Conservation (phyloP, 2,329 filamentous ascomycete genomes). For the Zymoseptoria ardabiliae region DNA sequence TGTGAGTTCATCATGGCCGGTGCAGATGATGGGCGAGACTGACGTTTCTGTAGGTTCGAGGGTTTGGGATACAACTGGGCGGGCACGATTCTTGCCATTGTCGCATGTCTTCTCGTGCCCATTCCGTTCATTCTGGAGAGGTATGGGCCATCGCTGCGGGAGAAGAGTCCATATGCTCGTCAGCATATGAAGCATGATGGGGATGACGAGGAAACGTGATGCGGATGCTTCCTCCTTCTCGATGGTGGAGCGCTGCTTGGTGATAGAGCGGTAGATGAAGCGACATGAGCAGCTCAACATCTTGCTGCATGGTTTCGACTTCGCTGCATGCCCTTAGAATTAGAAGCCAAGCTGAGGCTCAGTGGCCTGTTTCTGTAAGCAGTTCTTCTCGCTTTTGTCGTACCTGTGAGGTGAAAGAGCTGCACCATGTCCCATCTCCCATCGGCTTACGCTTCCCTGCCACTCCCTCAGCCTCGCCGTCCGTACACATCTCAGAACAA, state of each 20-base stretch:
- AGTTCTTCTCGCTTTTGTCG: too few relatives aligned
- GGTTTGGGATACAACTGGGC: slow-evolving; percentile 34
- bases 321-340: too few relatives aligned
- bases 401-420: not conserved
- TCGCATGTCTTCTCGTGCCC: slow-evolving; percentile 26
- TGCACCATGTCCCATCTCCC: not conserved
- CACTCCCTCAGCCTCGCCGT: not conserved
- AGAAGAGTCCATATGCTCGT: slow-evolving; percentile 34
- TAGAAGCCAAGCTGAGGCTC: too few relatives aligned
- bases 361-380: not conserved
- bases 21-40: not conserved
- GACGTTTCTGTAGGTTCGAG: slow-evolving; percentile 19
- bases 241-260: too few relatives aligned
- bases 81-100: slow-evolving; percentile 31
- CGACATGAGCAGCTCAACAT: too few relatives aligned
- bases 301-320: too few relatives aligned
- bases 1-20: slow-evolving; percentile 1
- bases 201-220: not conserved
- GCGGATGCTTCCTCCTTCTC: not conserved
- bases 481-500: not conserved
- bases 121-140: slow-evolving; percentile 26
- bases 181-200: slow-evolving; percentile 31
- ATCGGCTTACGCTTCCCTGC: not conserved
- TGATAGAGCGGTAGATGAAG: too few relatives aligned
- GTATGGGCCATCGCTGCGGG: slow-evolving; percentile 30